Conservation (phyloP, 2,329 filamentous ascomycete genomes). For the Alternaria conjuncta region DNA sequence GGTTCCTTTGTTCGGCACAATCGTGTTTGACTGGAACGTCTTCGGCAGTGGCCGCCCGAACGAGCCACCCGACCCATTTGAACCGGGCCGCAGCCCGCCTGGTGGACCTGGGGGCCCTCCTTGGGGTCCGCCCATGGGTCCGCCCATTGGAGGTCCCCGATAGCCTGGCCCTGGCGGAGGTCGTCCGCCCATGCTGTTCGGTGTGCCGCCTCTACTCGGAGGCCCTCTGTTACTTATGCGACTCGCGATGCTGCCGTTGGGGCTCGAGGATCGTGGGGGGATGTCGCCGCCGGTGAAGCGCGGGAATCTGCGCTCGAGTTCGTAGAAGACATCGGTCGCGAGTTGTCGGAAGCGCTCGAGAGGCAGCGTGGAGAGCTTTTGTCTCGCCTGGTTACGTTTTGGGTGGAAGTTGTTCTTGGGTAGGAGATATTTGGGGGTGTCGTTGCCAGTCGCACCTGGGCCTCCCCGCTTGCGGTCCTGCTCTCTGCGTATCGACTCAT, state of each 20-base stretch:
- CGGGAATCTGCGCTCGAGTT: conserved; percentile 89
- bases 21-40: conserved; percentile 92
- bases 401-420: conserved; percentile 93
- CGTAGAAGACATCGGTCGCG: conserved; percentile 94
- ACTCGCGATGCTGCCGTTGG: conserved; percentile 63
- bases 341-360: conserved; percentile 87
- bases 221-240: conserved; percentile 63
- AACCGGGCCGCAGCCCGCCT: conserved; percentile 33
- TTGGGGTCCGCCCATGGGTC: conserved; percentile 52
- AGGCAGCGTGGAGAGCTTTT: conserved; percentile 89
- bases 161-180: conserved; percentile 45
- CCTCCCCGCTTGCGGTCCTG: conserved; percentile 59
- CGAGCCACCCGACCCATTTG: conserved; percentile 60
- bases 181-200: conserved; percentile 62
- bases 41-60: conserved; percentile 82
- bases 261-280: conserved; percentile 69
- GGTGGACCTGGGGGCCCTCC: conserved; percentile 49
- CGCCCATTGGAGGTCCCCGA: conserved; percentile 25
- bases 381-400: conserved; percentile 96
- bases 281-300: conserved; percentile 75
- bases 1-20: conserved; percentile 96
- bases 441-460: conserved; percentile 55
- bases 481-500: conserved; percentile 89
- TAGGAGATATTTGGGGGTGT: conserved; percentile 67
- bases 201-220: conserved; percentile 61